Percentiles rank a stretch among this genome's conserved stretches.
phyloP scores from a whole-genome alignment of 495 filamentous ascomycete genomes.

The Schizothecium vesticola region DNA sequence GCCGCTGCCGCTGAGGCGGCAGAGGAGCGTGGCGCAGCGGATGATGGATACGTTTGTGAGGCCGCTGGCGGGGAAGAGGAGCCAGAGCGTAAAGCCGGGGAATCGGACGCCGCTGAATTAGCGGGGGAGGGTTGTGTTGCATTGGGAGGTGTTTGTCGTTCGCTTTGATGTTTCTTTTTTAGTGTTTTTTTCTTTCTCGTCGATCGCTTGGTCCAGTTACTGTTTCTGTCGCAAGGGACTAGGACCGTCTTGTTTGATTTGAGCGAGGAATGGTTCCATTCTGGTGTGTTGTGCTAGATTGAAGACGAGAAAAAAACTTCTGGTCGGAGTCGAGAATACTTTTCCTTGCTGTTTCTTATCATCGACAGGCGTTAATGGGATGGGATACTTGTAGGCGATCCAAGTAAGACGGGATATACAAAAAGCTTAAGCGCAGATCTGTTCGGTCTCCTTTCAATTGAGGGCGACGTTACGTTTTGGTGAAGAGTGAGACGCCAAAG shows the following conservation, averaged over 20 bases:
- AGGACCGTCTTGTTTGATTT: background rate
- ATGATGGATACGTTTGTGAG: conserved; percentile 3
- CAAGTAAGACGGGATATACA: background rate
- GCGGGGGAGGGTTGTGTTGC: background rate
- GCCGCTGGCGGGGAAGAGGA: background rate
- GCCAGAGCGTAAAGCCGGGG: background rate
- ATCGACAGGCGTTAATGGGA: background rate
- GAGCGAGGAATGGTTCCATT: background rate
- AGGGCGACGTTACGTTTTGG: background rate
- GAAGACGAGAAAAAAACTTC: background rate
- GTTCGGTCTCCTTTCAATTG: background rate
- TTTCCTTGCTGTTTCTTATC: background rate
- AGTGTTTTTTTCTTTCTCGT: background rate
- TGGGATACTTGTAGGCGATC: background rate
- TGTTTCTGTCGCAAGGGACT: background rate
- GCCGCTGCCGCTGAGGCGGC: background rate
- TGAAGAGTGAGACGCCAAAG: background rate
- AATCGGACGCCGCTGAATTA: background rate
- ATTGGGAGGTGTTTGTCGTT: background rate
- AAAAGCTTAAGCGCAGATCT: background rate
- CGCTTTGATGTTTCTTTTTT: background rate
- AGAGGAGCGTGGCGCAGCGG: conserved; percentile 3
- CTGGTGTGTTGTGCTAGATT: background rate
- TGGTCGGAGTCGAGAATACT: background rate
- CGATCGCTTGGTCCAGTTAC: background rate